Evolutionary conservation across 2,329 filamentous ascomycete genomes (phyloP).

Genomic region (Colletotrichum incanum): DNA sequence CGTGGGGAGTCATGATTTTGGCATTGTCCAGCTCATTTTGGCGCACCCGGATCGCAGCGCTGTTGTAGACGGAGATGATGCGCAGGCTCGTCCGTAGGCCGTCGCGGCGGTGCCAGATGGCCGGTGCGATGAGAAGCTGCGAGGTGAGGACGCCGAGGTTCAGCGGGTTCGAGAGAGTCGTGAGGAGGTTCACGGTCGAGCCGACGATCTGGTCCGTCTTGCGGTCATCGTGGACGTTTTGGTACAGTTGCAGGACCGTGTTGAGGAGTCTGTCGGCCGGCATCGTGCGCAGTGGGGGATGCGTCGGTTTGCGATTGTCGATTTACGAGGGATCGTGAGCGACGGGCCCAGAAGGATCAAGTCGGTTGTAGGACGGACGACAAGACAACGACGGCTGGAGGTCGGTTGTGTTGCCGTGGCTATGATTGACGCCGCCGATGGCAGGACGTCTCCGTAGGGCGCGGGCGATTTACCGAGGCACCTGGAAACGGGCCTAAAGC

Average conservation of each 20-base stretch:
- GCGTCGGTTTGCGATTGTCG: not conserved
- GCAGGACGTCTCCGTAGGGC: slow-evolving; percentile 29
- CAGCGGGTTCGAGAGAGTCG: slow-evolving; percentile 80
- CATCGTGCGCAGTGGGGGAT: slow-evolving; percentile 62
- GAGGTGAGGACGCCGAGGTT: slow-evolving; percentile 82
- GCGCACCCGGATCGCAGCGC: slow-evolving; percentile 71
- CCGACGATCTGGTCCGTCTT: slow-evolving; percentile 73
- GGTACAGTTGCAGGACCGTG: slow-evolving; percentile 74
- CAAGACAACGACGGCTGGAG: not conserved
- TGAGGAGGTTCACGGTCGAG: slow-evolving; percentile 78
- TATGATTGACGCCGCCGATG: slow-evolving; percentile 16
- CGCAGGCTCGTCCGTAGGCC: slow-evolving; percentile 75
- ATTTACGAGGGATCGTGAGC: not conserved
- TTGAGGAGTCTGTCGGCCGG: slow-evolving; percentile 77
- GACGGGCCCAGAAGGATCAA: not conserved
- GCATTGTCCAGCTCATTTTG: slow-evolving; percentile 61
- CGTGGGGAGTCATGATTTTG: slow-evolving; percentile 46
- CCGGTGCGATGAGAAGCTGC: slow-evolving; percentile 79
- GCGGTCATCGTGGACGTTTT: slow-evolving; percentile 66
- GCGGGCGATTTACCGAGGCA: slow-evolving; percentile 49
- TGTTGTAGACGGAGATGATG: slow-evolving; percentile 80
- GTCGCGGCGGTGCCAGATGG: slow-evolving; percentile 77
- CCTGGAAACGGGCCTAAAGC: slow-evolving; percentile 40
- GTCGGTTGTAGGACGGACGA: not conserved
- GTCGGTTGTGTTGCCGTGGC: slow-evolving; percentile 7